Conservation (phyloP, 2,329 filamentous ascomycete species). For the Trichoderma pleuroti region DNA sequence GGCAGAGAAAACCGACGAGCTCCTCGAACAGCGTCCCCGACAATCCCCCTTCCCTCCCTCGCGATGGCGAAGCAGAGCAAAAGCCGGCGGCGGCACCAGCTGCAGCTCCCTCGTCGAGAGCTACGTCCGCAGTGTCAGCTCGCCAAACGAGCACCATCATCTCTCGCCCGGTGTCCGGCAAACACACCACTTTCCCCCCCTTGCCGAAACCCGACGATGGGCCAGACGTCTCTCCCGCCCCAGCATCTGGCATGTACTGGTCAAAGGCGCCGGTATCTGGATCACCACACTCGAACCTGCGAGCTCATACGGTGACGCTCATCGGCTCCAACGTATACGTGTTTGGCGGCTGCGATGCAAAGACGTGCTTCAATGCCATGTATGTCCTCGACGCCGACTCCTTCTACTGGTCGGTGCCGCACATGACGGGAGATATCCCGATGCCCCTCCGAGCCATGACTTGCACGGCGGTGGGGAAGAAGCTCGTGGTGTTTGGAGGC, state of each 20-base stretch:
- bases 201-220: conserved; percentile 54
- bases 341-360: conserved; percentile 65
- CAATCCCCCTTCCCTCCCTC: conserved; percentile 36
- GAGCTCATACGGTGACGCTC: conserved; percentile 64
- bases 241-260: conserved; percentile 71
- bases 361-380: conserved; percentile 65
- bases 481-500: conserved; percentile 66
- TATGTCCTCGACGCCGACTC: conserved; percentile 68
- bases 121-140: conserved; percentile 26
- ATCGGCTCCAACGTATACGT: conserved; percentile 65
- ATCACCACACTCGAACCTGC: conserved; percentile 55
- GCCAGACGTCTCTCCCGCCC: conserved; percentile 59
- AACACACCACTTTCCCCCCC: conserved; percentile 52
- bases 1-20: conserved; percentile 29
- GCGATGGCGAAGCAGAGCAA: conserved; percentile 1
- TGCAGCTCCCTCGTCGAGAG: conserved; percentile 16
- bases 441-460: conserved; percentile 67
- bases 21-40: conserved; percentile 36
- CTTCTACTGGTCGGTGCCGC: conserved; percentile 66
- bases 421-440: conserved; percentile 61
- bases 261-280: conserved; percentile 63
- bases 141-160: conserved; percentile 18
- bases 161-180: conserved; percentile 34
- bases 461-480: conserved; percentile 67
- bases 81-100: conserved; percentile 14